Conservation (phyloP, 2,329 filamentous ascomycete genomes). For the Fonsecaea multimorphosa region DNA sequence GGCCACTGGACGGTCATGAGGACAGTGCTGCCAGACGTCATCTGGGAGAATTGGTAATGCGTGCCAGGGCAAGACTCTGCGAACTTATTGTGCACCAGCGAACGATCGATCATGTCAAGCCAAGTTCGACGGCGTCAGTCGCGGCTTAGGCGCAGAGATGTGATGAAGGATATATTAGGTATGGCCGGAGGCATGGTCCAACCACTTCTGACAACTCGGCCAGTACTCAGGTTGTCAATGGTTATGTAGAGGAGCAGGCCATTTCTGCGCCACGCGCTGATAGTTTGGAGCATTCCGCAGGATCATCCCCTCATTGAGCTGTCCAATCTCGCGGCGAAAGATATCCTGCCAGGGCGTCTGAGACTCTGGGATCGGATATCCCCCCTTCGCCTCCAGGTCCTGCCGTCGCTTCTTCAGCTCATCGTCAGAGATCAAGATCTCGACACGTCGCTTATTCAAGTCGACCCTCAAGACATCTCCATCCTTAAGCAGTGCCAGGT, state of each 20-base stretch:
- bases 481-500: slow-evolving; percentile 58
- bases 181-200: neutral
- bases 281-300: slow-evolving; percentile 54
- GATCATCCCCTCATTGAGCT: slow-evolving; percentile 57
- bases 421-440: slow-evolving; percentile 53
- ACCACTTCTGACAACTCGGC: neutral
- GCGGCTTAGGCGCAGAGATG: neutral
- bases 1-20: slow-evolving; percentile 95
- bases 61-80: neutral
- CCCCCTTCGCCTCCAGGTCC: slow-evolving; percentile 47
- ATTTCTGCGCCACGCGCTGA: slow-evolving; percentile 54
- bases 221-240: slow-evolving; percentile 44
- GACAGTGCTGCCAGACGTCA: slow-evolving; percentile 72
- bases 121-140: neutral
- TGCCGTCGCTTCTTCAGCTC: slow-evolving; percentile 52
- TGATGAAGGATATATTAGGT: neutral
- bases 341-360: slow-evolving; percentile 61
- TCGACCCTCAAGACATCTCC: slow-evolving; percentile 60
- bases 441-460: slow-evolving; percentile 56
- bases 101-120: neutral
- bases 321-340: slow-evolving; percentile 54
- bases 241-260: slow-evolving; percentile 53
- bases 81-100: neutral
- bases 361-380: slow-evolving; percentile 50
- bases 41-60: slow-evolving; percentile 87